Conservation (phyloP, 139 green algal genomes). For the Picochlorum sp. region DNA sequence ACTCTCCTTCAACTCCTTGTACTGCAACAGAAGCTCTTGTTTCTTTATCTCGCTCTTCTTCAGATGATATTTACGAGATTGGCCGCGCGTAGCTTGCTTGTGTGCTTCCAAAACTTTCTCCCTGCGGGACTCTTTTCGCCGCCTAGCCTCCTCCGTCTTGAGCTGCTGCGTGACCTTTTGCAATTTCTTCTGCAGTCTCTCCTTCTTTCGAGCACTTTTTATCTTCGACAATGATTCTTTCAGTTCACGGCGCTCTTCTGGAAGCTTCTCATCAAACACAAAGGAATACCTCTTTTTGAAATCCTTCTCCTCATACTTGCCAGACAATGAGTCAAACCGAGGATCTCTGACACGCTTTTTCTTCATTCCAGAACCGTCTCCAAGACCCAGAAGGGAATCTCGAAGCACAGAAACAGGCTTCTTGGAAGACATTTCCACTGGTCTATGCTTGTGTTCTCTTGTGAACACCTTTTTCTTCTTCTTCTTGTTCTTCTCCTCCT, state of each 20-base stretch:
- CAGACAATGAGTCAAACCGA: slow-evolving; percentile 59
- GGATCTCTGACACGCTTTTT: slow-evolving; percentile 45
- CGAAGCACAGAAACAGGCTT: slow-evolving; percentile 62
- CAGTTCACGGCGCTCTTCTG: slow-evolving; percentile 49
- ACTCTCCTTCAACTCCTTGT: slow-evolving; percentile 61
- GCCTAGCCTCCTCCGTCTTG: slow-evolving; percentile 34
- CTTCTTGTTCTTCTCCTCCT: neutral
- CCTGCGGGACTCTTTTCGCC: slow-evolving; percentile 24
- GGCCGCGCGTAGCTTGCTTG: slow-evolving; percentile 36
- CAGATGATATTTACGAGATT: slow-evolving; percentile 70
- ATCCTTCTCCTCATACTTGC: slow-evolving; percentile 27
- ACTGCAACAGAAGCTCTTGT: slow-evolving; percentile 64
- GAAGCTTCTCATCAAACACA: slow-evolving; percentile 76
- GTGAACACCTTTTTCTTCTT: slow-evolving; percentile 26
- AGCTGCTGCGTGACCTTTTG: slow-evolving; percentile 42
- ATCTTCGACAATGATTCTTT: slow-evolving; percentile 43
- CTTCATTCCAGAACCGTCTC: slow-evolving; percentile 14
- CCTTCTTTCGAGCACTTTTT: slow-evolving; percentile 28
- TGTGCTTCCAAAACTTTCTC: slow-evolving; percentile 42
- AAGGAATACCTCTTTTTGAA: slow-evolving; percentile 72
- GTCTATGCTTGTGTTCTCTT: slow-evolving; percentile 61
- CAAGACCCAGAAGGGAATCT: slow-evolving; percentile 46
- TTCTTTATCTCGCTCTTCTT: slow-evolving; percentile 54
- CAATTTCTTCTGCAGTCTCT: slow-evolving; percentile 27
- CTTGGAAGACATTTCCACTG: slow-evolving; percentile 60